These are phyloP conservation scores for Melaleuca alternifolia DNA, from an alignment of 345 rosid genomes.

Conservation along the genomic window DNA sequence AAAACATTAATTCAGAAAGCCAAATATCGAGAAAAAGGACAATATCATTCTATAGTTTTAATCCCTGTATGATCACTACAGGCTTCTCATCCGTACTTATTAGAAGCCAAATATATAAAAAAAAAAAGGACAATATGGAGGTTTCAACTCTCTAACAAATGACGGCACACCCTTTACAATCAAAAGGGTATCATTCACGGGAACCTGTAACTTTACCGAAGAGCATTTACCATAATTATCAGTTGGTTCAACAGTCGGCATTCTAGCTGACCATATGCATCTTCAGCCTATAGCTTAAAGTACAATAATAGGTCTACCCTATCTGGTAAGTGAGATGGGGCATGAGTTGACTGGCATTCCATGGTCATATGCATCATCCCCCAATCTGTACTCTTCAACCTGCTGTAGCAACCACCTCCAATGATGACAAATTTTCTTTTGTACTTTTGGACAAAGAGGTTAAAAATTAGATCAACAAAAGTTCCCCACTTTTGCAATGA, in stretches of 20 bases:
- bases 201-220: background rate
- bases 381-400: constrained; percentile 28
- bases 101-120: background rate
- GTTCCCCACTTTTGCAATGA: background rate
- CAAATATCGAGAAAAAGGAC: too few species aligned
- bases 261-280: background rate
- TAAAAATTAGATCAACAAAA: background rate
- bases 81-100: background rate
- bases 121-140: background rate
- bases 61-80: background rate
- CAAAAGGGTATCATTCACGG: background rate
- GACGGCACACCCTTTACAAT: background rate
- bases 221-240: background rate
- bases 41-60: background rate
- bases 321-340: constrained; percentile 4
- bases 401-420: constrained; percentile 20
- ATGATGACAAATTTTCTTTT: background rate
- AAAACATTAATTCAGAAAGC: background rate
- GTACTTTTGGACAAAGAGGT: background rate
- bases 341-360: background rate
- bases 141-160: background rate
- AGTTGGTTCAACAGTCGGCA: background rate
- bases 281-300: background rate
- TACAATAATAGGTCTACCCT: background rate
- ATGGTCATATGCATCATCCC: background rate